Evolutionary conservation across 1,284 basidiomycete species (phyloP), one percentile per base, ranked within the genome.

Genomic region (Leccinum angustisporum): DNA sequence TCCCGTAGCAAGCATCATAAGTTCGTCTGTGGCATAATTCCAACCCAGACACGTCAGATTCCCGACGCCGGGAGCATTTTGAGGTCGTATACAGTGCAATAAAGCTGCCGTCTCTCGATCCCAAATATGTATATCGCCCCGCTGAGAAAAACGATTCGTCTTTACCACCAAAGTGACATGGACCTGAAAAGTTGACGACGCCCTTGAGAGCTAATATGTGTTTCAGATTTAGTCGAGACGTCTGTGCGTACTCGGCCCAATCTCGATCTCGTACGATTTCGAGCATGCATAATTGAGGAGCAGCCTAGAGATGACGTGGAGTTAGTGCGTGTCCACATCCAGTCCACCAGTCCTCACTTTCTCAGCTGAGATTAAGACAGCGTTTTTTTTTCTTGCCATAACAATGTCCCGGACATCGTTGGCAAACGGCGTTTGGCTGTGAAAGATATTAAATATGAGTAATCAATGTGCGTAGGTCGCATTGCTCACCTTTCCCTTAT

Each of bases 91-190:
- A 65, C 86, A 82, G 63, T 89, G 88, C 4, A 92, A 76, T 2
- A 88, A 74, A 21, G 83, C 80, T 9, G 83, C 91, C 8, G 87
- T 88, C 73, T 91, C 87, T 61, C 86, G 83, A 69, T 92, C 90
- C 91, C 91, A 92, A n/a, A 92, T 89, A 68, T 91, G 87, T 33
- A 92, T 86, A 68, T 91, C 88, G 2, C 91, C 90, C 90, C 64
- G 82, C 90, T 91, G 60, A 61, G n/a, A 27, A 27, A 38, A 33
- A 16, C n/a, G 2, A 62, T 64, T 91, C 87, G 63, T 88, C 84
- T 68, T 83, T 85, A 14, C 90, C 91, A 43, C 90, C 90, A 65
- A 92, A 91, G 74, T 90, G 90, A 72, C 88, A 90, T 14, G 86
- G 86, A 2, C 91, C 91, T 4, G 89, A 86, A 67, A 91, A 90